phyloP scores from a whole-genome alignment of 2,329 filamentous ascomycete species.

The Penicillium corylophilum region DNA sequence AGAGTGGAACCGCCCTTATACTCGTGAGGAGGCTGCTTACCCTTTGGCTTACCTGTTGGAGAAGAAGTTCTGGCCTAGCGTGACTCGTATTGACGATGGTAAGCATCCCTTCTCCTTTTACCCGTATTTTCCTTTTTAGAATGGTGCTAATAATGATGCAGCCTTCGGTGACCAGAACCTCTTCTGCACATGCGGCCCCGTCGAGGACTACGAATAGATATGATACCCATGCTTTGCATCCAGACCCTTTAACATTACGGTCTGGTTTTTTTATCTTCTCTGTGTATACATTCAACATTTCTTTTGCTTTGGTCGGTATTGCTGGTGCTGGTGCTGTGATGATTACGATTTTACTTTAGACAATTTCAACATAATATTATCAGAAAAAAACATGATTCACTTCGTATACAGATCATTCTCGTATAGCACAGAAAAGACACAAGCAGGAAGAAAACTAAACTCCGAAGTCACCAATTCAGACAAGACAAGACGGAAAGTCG shows the following conservation, averaged over 20 bases:
- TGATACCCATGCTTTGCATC: slow-evolving; percentile 36
- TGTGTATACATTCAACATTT: slow-evolving; percentile 36
- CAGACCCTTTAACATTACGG: slow-evolving; percentile 7
- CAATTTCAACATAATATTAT: neutral
- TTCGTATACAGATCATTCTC: too few species aligned
- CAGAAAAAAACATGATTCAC: too few species aligned
- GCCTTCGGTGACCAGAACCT: slow-evolving; percentile 89
- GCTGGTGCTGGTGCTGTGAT: neutral
- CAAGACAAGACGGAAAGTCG: too few species aligned
- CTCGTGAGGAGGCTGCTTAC: slow-evolving; percentile 79
- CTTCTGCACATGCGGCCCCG: slow-evolving; percentile 90
- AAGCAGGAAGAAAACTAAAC: too few species aligned
- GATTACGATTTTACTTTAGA: neutral
- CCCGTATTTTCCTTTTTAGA: neutral
- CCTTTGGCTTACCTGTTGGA: slow-evolving; percentile 77
- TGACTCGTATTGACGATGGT: slow-evolving; percentile 86
- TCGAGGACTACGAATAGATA: slow-evolving; percentile 57
- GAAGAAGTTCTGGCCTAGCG: slow-evolving; percentile 97
- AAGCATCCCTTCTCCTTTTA: slow-evolving; percentile 36
- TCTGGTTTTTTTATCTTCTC: slow-evolving; percentile 10
- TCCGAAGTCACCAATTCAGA: too few species aligned
- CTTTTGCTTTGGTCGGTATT: slow-evolving; percentile 3
- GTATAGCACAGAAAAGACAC: too few species aligned
- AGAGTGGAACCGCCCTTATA: slow-evolving; percentile 82
- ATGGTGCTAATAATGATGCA: slow-evolving; percentile 40